Evolutionary conservation across 2,329 filamentous ascomycete species (phyloP), one percentile per base, ranked within the genome.

Genomic region (Penicillium sclerotiorum): DNA sequence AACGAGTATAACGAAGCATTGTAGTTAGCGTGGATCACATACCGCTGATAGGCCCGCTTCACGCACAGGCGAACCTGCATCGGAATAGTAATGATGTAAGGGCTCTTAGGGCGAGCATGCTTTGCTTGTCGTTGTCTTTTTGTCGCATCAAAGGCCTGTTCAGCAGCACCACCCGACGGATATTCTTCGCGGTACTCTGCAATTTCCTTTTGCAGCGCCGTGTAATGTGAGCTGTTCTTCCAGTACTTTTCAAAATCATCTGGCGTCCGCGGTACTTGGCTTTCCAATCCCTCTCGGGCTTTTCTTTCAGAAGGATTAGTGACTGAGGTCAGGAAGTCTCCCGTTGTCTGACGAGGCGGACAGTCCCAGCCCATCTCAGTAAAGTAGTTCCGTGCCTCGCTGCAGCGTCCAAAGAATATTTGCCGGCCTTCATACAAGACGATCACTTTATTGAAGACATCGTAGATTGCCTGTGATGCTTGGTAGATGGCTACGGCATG

Each of bases 31-130:
- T 6, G 5, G 21, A 4, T 1, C 7, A 35, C 36, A 4, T 1
- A 47, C 45, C 91, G 83, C 64, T 84, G 82, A 74, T 86, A 93
- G 5, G 89, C 90, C 66, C 92, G 85, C 78, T 85, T 87, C 13
- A 93, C 76, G 65, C 90, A 95, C n/a, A 96, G 82, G 57, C 80
- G 71, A 53, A 95, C 72, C 68, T 96, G 92, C 74, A 93, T 87
- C 2, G 58, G 51, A 59, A 87, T 88, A 0, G 89, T 92, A 32
- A 96, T 78, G 1, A 89, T 92, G 70, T 87, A 96, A 1, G 91
- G 90, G 53, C 63, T 71, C 37, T 66, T 67, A 22, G 60, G 66
- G 20, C 64, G 62, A 28, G 65, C 67, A 55, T 70, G 70, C 50
- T 73, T 72, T 43, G 65, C 72, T 52, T 69, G 71, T 33, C 60